A percentile compares a stretch with the other conserved stretches of the same genome.
Conservation (phyloP, 1,284 basidiomycete genomes). For the Bondarzewia mesenterica region DNA sequence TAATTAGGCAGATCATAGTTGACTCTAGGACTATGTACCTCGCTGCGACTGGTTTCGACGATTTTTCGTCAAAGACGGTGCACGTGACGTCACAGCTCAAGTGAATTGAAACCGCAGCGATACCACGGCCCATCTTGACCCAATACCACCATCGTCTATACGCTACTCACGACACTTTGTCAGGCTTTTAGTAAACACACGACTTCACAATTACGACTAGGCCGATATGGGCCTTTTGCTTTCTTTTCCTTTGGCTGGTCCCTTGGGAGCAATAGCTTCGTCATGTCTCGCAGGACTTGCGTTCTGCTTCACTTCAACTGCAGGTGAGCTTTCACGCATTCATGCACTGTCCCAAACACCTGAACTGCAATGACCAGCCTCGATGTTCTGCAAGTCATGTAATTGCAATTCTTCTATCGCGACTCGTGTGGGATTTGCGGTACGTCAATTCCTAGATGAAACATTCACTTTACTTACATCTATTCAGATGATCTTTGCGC, state of each 20-base stretch:
- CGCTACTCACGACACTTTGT: neutral
- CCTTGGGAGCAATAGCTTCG: slow-evolving; percentile 66
- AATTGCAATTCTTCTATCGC: slow-evolving; percentile 99
- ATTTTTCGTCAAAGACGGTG: too few relatives aligned
- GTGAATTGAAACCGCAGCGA: neutral
- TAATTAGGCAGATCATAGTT: too few relatives aligned
- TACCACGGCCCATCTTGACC: neutral
- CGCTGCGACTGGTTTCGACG: too few relatives aligned
- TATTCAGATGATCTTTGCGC: slow-evolving; percentile 82
- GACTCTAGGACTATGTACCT: too few relatives aligned
- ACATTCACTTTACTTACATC: neutral
- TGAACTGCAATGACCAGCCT: slow-evolving; percentile 41
- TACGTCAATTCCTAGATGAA: slow-evolving; percentile 27
- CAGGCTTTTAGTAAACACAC: neutral
- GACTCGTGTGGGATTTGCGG: slow-evolving; percentile 93
- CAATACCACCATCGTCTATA: neutral
- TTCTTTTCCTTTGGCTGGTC: slow-evolving; percentile 82
- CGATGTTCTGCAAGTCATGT: slow-evolving; percentile 97
- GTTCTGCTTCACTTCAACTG: slow-evolving; percentile 78
- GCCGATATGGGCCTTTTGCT: slow-evolving; percentile 68
- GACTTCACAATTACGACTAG: neutral
- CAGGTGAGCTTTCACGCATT: slow-evolving; percentile 38
- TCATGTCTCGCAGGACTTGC: slow-evolving; percentile 79
- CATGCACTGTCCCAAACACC: neutral
- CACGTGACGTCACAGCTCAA: too few relatives aligned